A percentile compares a stretch with the other conserved stretches of the same genome.
These are phyloP conservation scores for Pichia gijzeniarum DNA, from an alignment of 805 yeast genomes.

Conservation along the genomic window DNA sequence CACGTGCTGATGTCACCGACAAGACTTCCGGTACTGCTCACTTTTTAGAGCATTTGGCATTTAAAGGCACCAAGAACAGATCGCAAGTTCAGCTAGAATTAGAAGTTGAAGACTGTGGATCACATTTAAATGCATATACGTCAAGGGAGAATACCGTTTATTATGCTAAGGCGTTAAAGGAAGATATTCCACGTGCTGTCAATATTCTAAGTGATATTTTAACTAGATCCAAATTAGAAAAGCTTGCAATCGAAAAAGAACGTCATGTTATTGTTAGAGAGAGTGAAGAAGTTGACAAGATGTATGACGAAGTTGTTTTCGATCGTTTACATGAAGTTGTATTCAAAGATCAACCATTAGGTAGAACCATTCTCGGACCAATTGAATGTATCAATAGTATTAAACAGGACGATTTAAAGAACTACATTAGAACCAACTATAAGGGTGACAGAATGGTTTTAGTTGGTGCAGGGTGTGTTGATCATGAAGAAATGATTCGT, in stretches of 20 bases:
- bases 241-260: slow-evolving; percentile 85
- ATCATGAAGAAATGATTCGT: slow-evolving; percentile 75
- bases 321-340: slow-evolving; percentile 94
- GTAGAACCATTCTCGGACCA: slow-evolving; percentile 96
- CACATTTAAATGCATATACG: slow-evolving; percentile 97
- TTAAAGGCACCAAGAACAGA: slow-evolving; percentile 85
- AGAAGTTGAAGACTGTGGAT: slow-evolving; percentile 93
- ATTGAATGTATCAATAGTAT: slow-evolving; percentile 80
- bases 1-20: slow-evolving; percentile 83
- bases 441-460: slow-evolving; percentile 96
- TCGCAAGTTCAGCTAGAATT: slow-evolving; percentile 78
- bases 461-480: slow-evolving; percentile 94
- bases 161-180: slow-evolving; percentile 79
- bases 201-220: slow-evolving; percentile 86
- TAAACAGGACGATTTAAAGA: slow-evolving; percentile 64
- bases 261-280: slow-evolving; percentile 95
- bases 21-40: slow-evolving; percentile 93
- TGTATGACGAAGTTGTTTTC: slow-evolving; percentile 97
- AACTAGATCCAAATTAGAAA: slow-evolving; percentile 77
- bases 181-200: slow-evolving; percentile 78
- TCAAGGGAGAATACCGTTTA: slow-evolving; percentile 96
- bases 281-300: slow-evolving; percentile 95
- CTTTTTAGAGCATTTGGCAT: slow-evolving; percentile 92
- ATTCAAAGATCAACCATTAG: slow-evolving; percentile 84
- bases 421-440: slow-evolving; percentile 80